These are phyloP conservation scores for Tulasnella sp. DNA, from an alignment of 768 basidiomycete genomes.

Conservation along the genomic window DNA sequence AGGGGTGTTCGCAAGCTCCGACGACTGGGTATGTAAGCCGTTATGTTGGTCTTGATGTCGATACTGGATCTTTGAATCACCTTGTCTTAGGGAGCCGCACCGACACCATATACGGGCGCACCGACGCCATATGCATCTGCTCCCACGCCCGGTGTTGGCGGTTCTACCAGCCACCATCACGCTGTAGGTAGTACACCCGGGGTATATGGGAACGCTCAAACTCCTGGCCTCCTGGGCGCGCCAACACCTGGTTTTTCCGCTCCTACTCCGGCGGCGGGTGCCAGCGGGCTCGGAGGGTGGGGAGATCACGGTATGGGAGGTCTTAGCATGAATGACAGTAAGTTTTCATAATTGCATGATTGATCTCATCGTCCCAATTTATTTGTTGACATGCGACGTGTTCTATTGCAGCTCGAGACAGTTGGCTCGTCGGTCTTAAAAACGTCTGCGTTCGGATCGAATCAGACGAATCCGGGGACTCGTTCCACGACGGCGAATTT, in stretches of 20 bases:
- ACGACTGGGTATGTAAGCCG: constrained; percentile 14
- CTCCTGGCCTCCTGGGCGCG: constrained; percentile 21
- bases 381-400: neutral
- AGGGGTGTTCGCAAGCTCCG: constrained; percentile 18
- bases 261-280: constrained; percentile 33
- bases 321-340: neutral
- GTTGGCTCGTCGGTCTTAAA: constrained; percentile 34
- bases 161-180: constrained; percentile 22
- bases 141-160: constrained; percentile 21
- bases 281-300: constrained; percentile 22
- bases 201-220: neutral
- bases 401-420: constrained; percentile 16
- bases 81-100: neutral
- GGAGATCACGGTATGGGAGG: constrained; percentile 21
- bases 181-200: constrained; percentile 9
- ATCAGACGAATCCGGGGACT: constrained; percentile 30
- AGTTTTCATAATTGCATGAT: constrained; percentile 17
- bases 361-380: constrained; percentile 6
- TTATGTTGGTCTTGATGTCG: neutral
- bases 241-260: constrained; percentile 34
- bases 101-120: constrained; percentile 20
- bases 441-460: constrained; percentile 31
- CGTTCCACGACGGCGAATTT: constrained; percentile 26
- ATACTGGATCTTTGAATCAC: neutral
- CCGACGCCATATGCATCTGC: constrained; percentile 25